Base-by-base conservation (phyloP, 108 stramenopile species). In the Cyclostephanos invisitatus region DNA sequence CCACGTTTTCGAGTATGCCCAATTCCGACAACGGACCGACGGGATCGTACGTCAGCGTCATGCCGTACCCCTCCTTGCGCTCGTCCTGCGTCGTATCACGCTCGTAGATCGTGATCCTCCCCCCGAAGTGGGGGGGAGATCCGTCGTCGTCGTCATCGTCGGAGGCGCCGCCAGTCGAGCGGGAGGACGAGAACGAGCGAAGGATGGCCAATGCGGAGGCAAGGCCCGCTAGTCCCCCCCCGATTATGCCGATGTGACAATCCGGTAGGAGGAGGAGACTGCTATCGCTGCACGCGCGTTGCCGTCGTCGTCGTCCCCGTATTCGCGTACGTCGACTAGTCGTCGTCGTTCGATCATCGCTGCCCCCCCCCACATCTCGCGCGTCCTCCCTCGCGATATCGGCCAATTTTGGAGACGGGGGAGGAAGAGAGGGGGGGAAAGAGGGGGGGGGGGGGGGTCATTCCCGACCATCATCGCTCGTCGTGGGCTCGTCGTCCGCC, bases 41-140 rank as follows among this genome's bases (percentile, higher is more conserved):
- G 2, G 90, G 88, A 77, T 95, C 84, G 72, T 95, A 95, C 10
- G 89, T 87, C 6, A 95, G 60, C 0, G 94, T 95, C 80, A 95
- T 68, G 10, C 94, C 94, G 61, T 92, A 95, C 12, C 94, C 94
- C 75, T 95, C 89, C 64, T 81, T 73, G 28, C 86, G 83, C 60
- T 77, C 65, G 44, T 15, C 14, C 3, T 46, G 14, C 0, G 44
- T 14, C 6, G 55, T 44, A 70, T 92, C 89, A 0, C 89, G 83
- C 72, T 94, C 93, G 75, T 81, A 91, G 10, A 94, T 62, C 9
- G 66, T 64, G 8, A 94, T 73, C 27, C 78, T 69, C 11, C 66
- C 65, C 7, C 25, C 38, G 48, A 73, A 40, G n/a, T n/a, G 37
- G 15, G 44, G 44, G 44, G 44, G 44, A 11, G 40, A 7, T 11